A percentile compares a stretch with the other conserved stretches of the same genome.
These are phyloP conservation scores for Monosporascus sp. DNA, from an alignment of 2,329 filamentous ascomycete species.

Conservation along the genomic window DNA sequence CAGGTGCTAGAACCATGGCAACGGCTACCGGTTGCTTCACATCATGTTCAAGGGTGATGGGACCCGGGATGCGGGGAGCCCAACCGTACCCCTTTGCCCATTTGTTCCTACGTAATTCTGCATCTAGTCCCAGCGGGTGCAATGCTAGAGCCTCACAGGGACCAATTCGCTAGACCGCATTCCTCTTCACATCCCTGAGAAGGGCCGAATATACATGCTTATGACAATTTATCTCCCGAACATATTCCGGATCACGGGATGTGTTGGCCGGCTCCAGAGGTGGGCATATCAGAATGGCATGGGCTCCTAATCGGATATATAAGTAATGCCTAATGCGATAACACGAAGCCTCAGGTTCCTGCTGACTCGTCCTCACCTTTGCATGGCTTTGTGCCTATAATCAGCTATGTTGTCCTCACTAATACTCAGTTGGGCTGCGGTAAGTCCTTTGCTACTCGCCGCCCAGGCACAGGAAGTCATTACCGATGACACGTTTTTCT, in stretches of 20 bases:
- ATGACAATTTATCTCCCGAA: neutral
- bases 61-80: neutral
- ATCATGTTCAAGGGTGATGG: neutral
- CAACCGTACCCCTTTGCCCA: neutral
- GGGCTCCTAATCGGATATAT: neutral
- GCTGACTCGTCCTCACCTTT: neutral
- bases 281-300: neutral
- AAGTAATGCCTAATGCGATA: neutral
- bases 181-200: neutral
- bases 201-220: neutral
- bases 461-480: neutral
- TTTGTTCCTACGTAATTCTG: neutral
- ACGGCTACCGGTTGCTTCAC: too few species aligned
- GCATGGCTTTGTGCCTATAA: too few species aligned
- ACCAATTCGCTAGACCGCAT: neutral
- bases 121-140: neutral
- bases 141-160: neutral
- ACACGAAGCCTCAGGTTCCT: neutral
- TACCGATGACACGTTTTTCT: slow-evolving; percentile 11
- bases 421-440: neutral
- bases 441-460: neutral
- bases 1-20: too few species aligned
- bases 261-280: neutral
- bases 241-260: neutral
- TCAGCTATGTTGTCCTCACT: neutral